These are phyloP conservation scores for Halenospora varia DNA, from an alignment of 495 filamentous ascomycete genomes.

Conservation along the genomic window DNA sequence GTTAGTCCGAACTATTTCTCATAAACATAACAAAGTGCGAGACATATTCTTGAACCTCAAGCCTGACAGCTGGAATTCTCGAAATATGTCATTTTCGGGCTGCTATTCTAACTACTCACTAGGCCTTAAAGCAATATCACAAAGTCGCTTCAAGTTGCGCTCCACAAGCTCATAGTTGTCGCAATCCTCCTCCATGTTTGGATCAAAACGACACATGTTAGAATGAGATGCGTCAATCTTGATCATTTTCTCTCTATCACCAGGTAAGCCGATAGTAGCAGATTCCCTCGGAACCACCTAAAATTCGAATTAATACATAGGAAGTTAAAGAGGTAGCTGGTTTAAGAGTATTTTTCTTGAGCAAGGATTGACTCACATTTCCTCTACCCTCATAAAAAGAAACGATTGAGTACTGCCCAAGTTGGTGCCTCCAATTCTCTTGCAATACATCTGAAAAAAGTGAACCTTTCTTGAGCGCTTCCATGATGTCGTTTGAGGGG, in stretches of 20 bases:
- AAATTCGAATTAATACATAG: background rate
- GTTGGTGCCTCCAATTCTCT: constrained; percentile 9
- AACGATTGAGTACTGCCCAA: constrained; percentile 1
- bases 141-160: too few species aligned
- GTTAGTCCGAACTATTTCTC: too few species aligned
- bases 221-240: background rate
- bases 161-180: constrained; percentile 7
- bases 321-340: background rate
- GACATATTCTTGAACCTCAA: too few species aligned
- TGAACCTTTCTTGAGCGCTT: constrained; percentile 5
- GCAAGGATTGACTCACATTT: background rate
- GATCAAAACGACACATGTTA: constrained; percentile 6
- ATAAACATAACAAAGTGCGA: too few species aligned
- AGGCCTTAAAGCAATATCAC: too few species aligned
- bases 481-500: constrained; percentile 7
- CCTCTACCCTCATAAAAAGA: constrained; percentile 5
- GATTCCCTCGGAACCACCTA: constrained; percentile 6
- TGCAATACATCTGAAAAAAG: constrained; percentile 3
- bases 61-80: too few species aligned
- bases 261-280: background rate
- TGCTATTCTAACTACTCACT: too few species aligned
- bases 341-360: too few species aligned
- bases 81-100: too few species aligned
- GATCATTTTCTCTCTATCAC: constrained; percentile 3
- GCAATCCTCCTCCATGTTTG: background rate